Conservation (phyloP, 73 alveolate genomes). For the Paramecium caudatum region DNA sequence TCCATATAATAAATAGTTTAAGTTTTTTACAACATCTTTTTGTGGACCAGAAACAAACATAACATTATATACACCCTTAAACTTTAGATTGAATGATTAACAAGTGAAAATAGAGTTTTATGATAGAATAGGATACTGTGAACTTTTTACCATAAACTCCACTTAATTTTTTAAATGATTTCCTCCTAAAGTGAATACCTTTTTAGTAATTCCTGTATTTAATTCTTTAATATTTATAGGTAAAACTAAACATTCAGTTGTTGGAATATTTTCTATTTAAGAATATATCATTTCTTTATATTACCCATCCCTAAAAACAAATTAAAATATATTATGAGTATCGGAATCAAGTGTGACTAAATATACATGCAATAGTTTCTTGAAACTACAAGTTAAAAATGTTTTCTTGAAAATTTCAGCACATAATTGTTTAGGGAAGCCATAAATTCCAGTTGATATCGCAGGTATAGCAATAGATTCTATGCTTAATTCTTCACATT, state of each 20-base stretch:
- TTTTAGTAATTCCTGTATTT: neutral
- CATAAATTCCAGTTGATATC: conserved; percentile 83
- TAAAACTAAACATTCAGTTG: conserved; percentile 6
- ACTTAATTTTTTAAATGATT: neutral
- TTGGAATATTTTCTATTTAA: neutral
- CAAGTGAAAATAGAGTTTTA: neutral
- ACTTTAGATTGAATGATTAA: neutral
- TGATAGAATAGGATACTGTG: neutral
- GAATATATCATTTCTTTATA: neutral
- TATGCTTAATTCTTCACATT: neutral
- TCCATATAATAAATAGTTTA: neutral
- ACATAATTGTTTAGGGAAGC: conserved; percentile 79
- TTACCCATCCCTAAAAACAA: neutral
- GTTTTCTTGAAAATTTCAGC: conserved; percentile 62
- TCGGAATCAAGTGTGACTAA: neutral
- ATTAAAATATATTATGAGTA: neutral
- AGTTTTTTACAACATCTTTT: neutral
- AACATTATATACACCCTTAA: neutral
- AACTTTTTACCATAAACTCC: neutral
- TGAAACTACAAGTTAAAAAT: neutral
- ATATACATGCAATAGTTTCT: neutral
- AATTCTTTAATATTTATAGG: neutral
- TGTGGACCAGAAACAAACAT: neutral
- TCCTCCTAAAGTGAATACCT: neutral
- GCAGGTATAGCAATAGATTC: conserved; percentile 82